Conservation (phyloP, 2,329 filamentous ascomycete genomes). For the Fusarium robinianum region DNA sequence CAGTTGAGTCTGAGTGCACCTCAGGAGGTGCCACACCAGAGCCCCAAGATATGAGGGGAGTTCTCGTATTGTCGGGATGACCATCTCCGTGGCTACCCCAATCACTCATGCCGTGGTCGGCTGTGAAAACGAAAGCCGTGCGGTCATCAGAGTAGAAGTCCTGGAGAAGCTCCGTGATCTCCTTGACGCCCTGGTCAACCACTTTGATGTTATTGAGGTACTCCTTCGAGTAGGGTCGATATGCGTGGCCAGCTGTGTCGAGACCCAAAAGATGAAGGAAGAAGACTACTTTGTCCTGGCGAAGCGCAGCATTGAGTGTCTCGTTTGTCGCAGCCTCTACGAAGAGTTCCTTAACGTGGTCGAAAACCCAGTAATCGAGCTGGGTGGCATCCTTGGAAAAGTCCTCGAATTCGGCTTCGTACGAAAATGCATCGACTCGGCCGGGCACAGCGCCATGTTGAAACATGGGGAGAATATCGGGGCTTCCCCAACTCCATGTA, state of each 20-base stretch:
- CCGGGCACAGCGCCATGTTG: slow-evolving; percentile 88
- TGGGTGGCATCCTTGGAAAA: slow-evolving; percentile 81
- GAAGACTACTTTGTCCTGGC: slow-evolving; percentile 87
- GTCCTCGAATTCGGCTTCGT: slow-evolving; percentile 84
- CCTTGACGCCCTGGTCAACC: slow-evolving; percentile 86
- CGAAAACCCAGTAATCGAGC: slow-evolving; percentile 94
- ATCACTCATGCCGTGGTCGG: slow-evolving; percentile 98
- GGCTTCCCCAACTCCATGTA: slow-evolving; percentile 99
- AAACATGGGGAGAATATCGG: slow-evolving; percentile 98
- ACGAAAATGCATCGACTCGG: slow-evolving; percentile 83
- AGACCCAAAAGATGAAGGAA: slow-evolving; percentile 92
- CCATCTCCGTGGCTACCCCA: slow-evolving; percentile 99
- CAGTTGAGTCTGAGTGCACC: slow-evolving; percentile 56
- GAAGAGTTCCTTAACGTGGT: slow-evolving; percentile 88
- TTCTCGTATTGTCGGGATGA: slow-evolving; percentile 95
- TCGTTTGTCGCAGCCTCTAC: slow-evolving; percentile 76
- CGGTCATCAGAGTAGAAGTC: slow-evolving; percentile 83
- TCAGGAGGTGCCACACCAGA: slow-evolving; percentile 82
- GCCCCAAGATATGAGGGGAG: slow-evolving; percentile 90
- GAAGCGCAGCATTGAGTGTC: slow-evolving; percentile 71
- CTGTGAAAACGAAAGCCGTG: slow-evolving; percentile 95
- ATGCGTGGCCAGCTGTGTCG: slow-evolving; percentile 85
- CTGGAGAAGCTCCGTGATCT: slow-evolving; percentile 80
- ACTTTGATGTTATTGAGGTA: slow-evolving; percentile 94
- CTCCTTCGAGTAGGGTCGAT: slow-evolving; percentile 91